Conservation (phyloP, 306 rosid genomes). For the Cicer chorassanicum region DNA sequence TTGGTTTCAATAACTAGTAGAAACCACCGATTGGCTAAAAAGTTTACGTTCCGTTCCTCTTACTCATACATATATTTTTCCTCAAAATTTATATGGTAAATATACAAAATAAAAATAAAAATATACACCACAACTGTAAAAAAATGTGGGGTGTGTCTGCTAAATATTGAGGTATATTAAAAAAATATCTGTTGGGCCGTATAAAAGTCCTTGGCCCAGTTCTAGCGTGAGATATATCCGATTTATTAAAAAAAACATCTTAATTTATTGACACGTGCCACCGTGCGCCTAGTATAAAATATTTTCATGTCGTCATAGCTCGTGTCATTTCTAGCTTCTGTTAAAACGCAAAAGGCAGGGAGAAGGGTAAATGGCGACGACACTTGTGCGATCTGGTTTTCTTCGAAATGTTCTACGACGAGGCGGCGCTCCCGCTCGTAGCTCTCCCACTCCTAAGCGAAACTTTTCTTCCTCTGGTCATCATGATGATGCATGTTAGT, state of each 20-base stretch:
- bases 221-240: no score
- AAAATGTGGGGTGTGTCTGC: no score
- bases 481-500: conserved; percentile 81
- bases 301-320: neutral
- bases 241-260: neutral
- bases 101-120: no score
- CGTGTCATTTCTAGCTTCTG: neutral
- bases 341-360: conserved; percentile 4
- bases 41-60: no score
- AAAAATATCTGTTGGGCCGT: no score
- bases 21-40: no score
- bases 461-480: conserved; percentile 68
- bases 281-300: conserved; percentile 15
- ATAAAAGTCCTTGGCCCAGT: no score
- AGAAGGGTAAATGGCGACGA: conserved; percentile 64
- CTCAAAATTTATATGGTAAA: no score
- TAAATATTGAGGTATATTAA: no score
- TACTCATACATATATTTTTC: no score
- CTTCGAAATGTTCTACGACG: conserved; percentile 73
- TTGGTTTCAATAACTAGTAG: no score
- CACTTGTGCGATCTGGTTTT: conserved; percentile 73
- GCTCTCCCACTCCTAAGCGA: conserved; percentile 60
- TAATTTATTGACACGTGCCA: conserved; percentile 2
- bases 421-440: conserved; percentile 50
- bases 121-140: no score